These are phyloP conservation scores for Linnemannia hyalina DNA, from an alignment of 192 early-diverging fungal genomes.

Conservation along the genomic window DNA sequence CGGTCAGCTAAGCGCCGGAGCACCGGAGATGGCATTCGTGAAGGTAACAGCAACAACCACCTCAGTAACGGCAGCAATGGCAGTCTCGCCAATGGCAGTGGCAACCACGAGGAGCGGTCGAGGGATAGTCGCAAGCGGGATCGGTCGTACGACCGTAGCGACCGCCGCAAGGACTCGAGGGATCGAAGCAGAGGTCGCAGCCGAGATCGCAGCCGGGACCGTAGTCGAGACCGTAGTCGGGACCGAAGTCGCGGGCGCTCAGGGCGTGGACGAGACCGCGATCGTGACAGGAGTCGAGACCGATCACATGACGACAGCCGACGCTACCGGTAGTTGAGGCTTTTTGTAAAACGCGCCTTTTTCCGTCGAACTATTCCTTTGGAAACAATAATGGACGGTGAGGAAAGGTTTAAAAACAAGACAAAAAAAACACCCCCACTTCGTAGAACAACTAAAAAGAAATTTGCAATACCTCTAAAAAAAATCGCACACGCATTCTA, in stretches of 20 bases:
- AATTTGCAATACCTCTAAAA: too few relatives aligned
- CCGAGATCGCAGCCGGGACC: constrained; percentile 46
- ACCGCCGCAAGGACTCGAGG: constrained; percentile 44
- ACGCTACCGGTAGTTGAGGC: constrained; percentile 31
- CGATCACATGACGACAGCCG: constrained; percentile 31
- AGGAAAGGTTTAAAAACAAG: background rate
- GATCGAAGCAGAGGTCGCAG: constrained; percentile 46
- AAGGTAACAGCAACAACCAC: constrained; percentile 24
- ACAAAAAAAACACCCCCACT: too few relatives aligned
- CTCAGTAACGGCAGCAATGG: constrained; percentile 33
- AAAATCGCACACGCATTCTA: too few relatives aligned
- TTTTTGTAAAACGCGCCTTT: background rate
- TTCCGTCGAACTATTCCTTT: background rate
- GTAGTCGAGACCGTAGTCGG: constrained; percentile 26
- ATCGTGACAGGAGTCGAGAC: constrained; percentile 39
- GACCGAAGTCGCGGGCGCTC: background rate
- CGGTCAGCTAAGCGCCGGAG: constrained; percentile 49
- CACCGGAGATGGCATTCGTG: constrained; percentile 49
- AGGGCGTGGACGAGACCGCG: constrained; percentile 19
- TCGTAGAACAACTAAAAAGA: too few relatives aligned
- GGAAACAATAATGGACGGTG: constrained; percentile 5
- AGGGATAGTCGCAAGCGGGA: constrained; percentile 54
- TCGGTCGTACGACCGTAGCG: constrained; percentile 38
- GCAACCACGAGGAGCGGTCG: constrained; percentile 40
- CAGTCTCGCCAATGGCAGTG: constrained; percentile 26